Evolutionary conservation across 805 yeast genomes (phyloP), one percentile per base, ranked within the genome.

Genomic region (Saccharomycopsis guyanensis): DNA sequence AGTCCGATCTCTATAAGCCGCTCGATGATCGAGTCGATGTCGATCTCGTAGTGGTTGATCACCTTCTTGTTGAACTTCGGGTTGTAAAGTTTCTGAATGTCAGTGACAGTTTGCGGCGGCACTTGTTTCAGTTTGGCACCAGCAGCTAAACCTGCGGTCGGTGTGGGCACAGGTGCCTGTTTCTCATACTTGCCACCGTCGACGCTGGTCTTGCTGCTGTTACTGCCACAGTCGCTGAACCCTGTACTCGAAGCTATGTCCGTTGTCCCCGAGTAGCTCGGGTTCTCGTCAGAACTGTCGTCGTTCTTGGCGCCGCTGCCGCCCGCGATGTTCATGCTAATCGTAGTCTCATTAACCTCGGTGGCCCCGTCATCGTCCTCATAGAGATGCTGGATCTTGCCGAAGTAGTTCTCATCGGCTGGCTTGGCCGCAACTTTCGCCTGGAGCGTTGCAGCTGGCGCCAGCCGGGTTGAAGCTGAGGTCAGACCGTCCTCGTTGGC

Each of bases 21-120:
- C 37, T 51, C 54, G 22, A 51, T 49, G 23, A 51, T 43, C 4
- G 52, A 48, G 39, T 51, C 52, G 23, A 51, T 49, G 19, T 51
- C 54, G 19, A 49, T 40, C 20, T 51, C 54, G 18, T 42, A 33
- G 20, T 38, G 50, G 33, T 50, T 50, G 12, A 49, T 37, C n/a
- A 51, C 51, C 24, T 49, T 51, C 34, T 42, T 48, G 22, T 51
- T 51, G 36, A 42, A 51, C 19, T 43, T 45, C 10, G 54, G 52
- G 34, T 51, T 51, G 33, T 51, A 50, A 22, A 50, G 34, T 33
- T 50, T 50, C 16, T 44, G 41, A 34, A 50, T 50, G 31, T 50
- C 43, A 29, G 29, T 38, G 16, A n/a, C 22, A 16, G 22, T 18
- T 18, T 40, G 19, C 20, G 13, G 19, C 37, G 29, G 10, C 29